These are phyloP conservation scores for Aspergillus neoniger DNA, from an alignment of 2,329 filamentous ascomycete genomes.

Conservation along the genomic window DNA sequence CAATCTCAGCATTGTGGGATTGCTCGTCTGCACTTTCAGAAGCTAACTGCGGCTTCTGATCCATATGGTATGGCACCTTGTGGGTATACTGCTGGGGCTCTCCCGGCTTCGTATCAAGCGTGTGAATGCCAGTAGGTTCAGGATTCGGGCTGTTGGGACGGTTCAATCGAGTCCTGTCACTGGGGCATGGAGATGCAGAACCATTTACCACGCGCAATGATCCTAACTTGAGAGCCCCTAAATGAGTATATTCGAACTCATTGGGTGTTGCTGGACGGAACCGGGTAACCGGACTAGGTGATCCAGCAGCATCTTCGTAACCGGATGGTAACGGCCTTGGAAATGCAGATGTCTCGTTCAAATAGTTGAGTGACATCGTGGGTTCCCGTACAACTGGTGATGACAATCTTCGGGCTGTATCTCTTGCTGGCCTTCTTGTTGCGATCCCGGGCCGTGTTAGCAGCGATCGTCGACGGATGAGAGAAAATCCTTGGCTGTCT, in stretches of 20 bases:
- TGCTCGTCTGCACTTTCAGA: neutral
- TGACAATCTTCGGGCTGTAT: constrained; percentile 23
- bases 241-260: constrained; percentile 40
- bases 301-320: constrained; percentile 15
- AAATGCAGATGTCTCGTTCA: constrained; percentile 1
- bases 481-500: constrained; percentile 35
- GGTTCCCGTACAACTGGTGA: constrained; percentile 29
- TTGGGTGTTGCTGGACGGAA: constrained; percentile 30
- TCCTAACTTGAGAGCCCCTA: constrained; percentile 43
- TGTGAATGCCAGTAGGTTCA: constrained; percentile 7
- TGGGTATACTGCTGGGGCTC: neutral
- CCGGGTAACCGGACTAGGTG: constrained; percentile 14
- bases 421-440: constrained; percentile 36
- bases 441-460: constrained; percentile 38
- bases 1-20: neutral
- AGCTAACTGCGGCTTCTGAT: neutral
- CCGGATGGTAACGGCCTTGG: constrained; percentile 24
- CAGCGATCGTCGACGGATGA: constrained; percentile 42
- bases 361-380: constrained; percentile 14
- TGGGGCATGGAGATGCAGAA: constrained; percentile 40
- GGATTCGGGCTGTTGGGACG: constrained; percentile 16
- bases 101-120: too few relatives aligned
- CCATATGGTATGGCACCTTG: too few relatives aligned
- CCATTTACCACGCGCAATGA: constrained; percentile 45
- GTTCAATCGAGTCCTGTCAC: constrained; percentile 32